phyloP scores from a whole-genome alignment of 306 rosid genomes.

The Quercus suber region DNA sequence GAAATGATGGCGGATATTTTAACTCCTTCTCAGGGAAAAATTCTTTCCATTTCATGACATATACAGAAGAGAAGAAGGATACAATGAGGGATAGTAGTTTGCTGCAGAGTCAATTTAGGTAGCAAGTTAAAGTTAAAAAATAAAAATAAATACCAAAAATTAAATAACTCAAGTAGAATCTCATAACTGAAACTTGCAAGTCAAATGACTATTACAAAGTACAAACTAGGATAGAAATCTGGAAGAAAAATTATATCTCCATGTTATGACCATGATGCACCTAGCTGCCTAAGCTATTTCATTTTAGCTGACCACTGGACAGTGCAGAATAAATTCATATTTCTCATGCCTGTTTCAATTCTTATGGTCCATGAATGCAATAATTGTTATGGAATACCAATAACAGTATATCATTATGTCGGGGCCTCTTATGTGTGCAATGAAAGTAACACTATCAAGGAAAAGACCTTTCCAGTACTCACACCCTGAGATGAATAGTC shows the following conservation, averaged over 20 bases:
- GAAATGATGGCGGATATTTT: slow-evolving; percentile 53
- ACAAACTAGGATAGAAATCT: not conserved
- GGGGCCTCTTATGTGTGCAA: not conserved
- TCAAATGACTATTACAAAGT: not conserved
- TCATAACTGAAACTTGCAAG: not conserved
- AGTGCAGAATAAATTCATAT: not conserved
- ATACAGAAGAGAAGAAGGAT: slow-evolving; percentile 66
- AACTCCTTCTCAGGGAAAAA: slow-evolving; percentile 56
- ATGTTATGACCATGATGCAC: not conserved
- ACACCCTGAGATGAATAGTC: not conserved
- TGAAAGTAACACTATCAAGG: not conserved
- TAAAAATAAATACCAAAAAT: not conserved
- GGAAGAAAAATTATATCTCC: not conserved
- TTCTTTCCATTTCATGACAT: slow-evolving; percentile 59
- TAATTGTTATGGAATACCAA: not conserved
- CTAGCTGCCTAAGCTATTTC: not conserved
- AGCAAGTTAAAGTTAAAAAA: not conserved
- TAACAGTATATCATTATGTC: not conserved
- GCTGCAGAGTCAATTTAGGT: slow-evolving; percentile 33
- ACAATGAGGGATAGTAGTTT: slow-evolving; percentile 64
- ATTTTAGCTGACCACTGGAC: not conserved
- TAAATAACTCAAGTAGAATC: not conserved
- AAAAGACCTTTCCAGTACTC: not conserved
- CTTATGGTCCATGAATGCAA: not conserved
- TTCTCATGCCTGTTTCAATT: not conserved